Percentiles rank a stretch among this genome's conserved stretches.
These are phyloP conservation scores for Heimioporus sp. DNA, from an alignment of 768 basidiomycete genomes.

Conservation along the genomic window DNA sequence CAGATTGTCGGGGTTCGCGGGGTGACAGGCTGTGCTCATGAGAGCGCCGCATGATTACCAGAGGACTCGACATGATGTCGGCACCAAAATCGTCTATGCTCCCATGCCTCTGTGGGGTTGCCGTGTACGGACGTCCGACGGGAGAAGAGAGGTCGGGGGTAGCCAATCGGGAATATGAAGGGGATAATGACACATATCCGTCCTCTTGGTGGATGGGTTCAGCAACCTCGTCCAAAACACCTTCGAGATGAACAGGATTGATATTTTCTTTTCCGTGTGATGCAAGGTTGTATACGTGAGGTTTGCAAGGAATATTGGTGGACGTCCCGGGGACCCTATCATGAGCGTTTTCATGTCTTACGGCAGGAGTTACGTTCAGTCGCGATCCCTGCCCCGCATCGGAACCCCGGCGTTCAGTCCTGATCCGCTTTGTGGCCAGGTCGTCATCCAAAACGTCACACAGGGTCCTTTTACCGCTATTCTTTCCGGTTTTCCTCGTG, in stretches of 20 bases:
- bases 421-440: slow-evolving; percentile 49
- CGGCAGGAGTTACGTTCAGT: slow-evolving; percentile 11
- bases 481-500: slow-evolving; percentile 43
- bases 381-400: slow-evolving; percentile 31
- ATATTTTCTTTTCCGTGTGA: slow-evolving; percentile 38
- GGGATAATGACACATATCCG: slow-evolving; percentile 75
- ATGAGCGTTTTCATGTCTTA: slow-evolving; percentile 2
- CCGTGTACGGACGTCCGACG: slow-evolving; percentile 30
- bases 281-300: slow-evolving; percentile 46
- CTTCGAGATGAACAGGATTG: slow-evolving; percentile 37
- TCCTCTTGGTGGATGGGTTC: slow-evolving; percentile 69
- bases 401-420: slow-evolving; percentile 16
- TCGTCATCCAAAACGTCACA: slow-evolving; percentile 71
- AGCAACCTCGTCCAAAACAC: slow-evolving; percentile 37
- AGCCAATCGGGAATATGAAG: slow-evolving; percentile 45
- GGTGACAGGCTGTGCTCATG: slow-evolving; percentile 2
- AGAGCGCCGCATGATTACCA: slow-evolving; percentile 20
- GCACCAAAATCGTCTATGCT: slow-evolving; percentile 45
- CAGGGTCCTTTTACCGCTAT: slow-evolving; percentile 76
- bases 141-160: slow-evolving; percentile 72
- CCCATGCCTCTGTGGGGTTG: slow-evolving; percentile 7
- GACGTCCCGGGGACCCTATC: too few species aligned
- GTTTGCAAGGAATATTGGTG: background rate
- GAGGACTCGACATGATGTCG: slow-evolving; percentile 41
- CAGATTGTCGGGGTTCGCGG: background rate